These are phyloP conservation scores for Allium cepa DNA, from an alignment of 106 monocot genomes.

Conservation along the genomic window DNA sequence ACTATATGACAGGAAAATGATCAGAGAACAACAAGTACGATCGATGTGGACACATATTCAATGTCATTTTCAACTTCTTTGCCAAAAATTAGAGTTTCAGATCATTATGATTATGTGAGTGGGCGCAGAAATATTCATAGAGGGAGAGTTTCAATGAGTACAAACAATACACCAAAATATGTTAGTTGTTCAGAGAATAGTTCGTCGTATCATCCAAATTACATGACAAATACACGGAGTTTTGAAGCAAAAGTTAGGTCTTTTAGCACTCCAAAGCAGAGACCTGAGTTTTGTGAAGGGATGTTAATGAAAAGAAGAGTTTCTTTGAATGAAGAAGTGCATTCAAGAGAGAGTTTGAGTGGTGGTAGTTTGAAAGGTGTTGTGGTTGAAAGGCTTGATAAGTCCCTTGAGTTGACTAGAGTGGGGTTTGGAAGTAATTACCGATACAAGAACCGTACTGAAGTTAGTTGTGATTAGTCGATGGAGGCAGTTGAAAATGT, in stretches of 20 bases:
- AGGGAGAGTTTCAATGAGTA: conserved; percentile 17
- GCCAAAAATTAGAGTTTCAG: conserved; percentile 24
- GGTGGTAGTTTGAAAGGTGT: conserved; percentile 5
- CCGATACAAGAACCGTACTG: too few species aligned
- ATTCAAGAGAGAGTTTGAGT: conserved; percentile 45
- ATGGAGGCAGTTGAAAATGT: too few species aligned
- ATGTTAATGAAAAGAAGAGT: conserved; percentile 17
- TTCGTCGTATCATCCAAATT: conserved; percentile 32
- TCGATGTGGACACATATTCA: background rate
- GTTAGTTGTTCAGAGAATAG: conserved; percentile 9
- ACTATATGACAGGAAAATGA: too few species aligned
- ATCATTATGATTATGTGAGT: conserved; percentile 30
- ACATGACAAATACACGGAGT: conserved; percentile 85
- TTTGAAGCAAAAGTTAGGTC: conserved; percentile 84
- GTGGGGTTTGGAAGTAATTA: background rate
- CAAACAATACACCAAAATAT: conserved; percentile 44
- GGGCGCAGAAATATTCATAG: too few species aligned
- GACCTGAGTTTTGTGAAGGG: conserved; percentile 31
- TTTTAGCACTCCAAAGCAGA: conserved; percentile 82
- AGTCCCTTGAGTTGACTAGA: background rate
- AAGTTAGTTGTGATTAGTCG: too few species aligned
- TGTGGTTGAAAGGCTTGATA: conserved; percentile 2
- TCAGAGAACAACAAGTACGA: too few species aligned
- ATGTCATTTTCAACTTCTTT: background rate
- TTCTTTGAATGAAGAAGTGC: conserved; percentile 16